Base-by-base conservation (phyloP, 1,284 basidiomycete species). In the Naganishia liquefaciens region DNA sequence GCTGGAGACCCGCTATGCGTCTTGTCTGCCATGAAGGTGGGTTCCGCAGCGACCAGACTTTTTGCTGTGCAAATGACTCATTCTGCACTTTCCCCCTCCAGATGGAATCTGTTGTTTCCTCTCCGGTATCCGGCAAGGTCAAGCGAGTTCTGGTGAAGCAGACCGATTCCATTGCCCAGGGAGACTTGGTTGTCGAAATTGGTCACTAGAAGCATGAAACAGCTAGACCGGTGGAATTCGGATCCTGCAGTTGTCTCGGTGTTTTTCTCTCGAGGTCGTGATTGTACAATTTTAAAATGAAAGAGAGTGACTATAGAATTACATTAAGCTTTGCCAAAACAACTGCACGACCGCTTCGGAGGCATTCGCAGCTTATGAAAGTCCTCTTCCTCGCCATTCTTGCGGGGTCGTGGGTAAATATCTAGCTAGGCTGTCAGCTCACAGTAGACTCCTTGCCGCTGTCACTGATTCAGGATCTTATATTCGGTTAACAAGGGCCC, bases 91-190 rank as follows among this genome's bases (percentile, higher is more conserved):
- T 5, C 37, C 23, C 43, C 15, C 15, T 9, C 2, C 55, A 93
- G 90, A 94, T 96, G 92, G 95, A 99, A 82, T 93, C 90, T 69
- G 87, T 91, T 66, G 91, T 98, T 52, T 94, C 92, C 28, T 90
- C 93, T 27, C 93, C 95, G 40, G 93, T 97, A 52, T 91, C 91
- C 62, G 95, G 95, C 53, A 93, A 94, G 79, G 84, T 98, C 81
- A 92, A 91, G 82, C 88, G 93, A 53, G 91, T 99, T 50, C 84
- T 87, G 60, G 92, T 97, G 63, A 85, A 86, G 68, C 90, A 92
- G 68, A 76, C 72, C 64, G 79, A 80, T 71, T 77, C 75, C 44
- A 76, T 80, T 47, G 71, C 68, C 39, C 79, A 80, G 70, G 78
- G 78, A 28, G 79, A 80, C 63, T 65, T 79, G 63, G 69, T 73